These are phyloP conservation scores for Lophium mytilinum DNA, from an alignment of 495 filamentous ascomycete genomes.

Conservation along the genomic window DNA sequence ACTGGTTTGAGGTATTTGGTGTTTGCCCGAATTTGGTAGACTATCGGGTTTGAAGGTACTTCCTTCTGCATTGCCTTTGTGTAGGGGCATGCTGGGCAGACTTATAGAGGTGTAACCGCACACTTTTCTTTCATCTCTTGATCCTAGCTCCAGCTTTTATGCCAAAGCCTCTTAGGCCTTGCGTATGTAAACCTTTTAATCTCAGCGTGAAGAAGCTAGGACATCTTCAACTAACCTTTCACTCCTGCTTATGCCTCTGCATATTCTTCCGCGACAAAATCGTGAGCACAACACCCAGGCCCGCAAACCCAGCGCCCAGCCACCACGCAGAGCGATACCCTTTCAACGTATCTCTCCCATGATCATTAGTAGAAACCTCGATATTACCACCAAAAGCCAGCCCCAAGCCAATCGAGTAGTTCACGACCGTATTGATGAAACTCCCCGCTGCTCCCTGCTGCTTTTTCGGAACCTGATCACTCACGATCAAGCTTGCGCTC, in stretches of 20 bases:
- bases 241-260: background rate
- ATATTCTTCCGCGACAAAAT: background rate
- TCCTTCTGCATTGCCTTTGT: too few relatives aligned
- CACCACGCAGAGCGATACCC: background rate
- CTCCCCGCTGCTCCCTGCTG: background rate
- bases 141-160: too few relatives aligned
- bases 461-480: background rate
- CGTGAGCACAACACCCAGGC: background rate
- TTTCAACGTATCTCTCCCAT: background rate
- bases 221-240: too few relatives aligned
- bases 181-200: too few relatives aligned
- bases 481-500: slow-evolving; percentile 1
- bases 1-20: too few relatives aligned
- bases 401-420: background rate
- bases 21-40: too few relatives aligned
- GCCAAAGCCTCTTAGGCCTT: too few relatives aligned
- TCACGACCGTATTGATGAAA: background rate
- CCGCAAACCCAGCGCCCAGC: background rate
- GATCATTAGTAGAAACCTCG: background rate
- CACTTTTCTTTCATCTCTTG: too few relatives aligned
- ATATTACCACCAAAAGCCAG: background rate
- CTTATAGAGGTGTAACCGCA: too few relatives aligned
- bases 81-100: too few relatives aligned
- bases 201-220: too few relatives aligned
- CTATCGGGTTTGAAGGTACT: too few relatives aligned